Base-by-base conservation (phyloP, 805 yeast genomes). In the Nakazawaea anatomiae region DNA sequence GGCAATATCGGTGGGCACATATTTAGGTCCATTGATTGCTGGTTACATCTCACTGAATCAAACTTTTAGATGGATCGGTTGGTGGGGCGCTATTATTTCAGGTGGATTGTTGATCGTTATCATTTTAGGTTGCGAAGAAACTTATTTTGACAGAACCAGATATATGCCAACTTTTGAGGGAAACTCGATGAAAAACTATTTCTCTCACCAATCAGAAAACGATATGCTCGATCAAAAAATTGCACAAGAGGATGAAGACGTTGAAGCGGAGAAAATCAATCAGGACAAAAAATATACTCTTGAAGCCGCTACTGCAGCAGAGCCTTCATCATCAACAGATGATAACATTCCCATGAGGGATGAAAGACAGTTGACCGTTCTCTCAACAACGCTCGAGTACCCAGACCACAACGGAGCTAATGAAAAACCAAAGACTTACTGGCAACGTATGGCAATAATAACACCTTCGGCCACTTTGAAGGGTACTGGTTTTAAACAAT, bases 61-160 rank as follows among this genome's bases (percentile, higher is more conserved):
- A 30, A 75, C 80, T n/a, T 88, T 87, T 69, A 72, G 86, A 59
- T 88, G 95, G 95, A 88, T 86, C 6, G 89, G 90, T 35, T 82
- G 82, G 76, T 61, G 74, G 56, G 82, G 80, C 12, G 80, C 79
- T 6, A 85, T 87, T 61, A 74, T 83, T 51, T 81, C 85, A 9
- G 90, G 82, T 41, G 82, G 68, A 2, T 67, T 82, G 31, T 64
- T 85, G 51, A 52, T 78, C 1, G 74, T 84, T 11, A 63, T 84
- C 48, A 56, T 83, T 29, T 77, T 85, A 55, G 75, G 76, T 18
- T 78, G 86, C 60, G 91, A 85, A 61, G 96, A 88, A 60, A 85
- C 95, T 0, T 71, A 71, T 43, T 83, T 83, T 57, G 85, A 83
- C 58, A 71, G 89, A 59, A 57, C 70, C n/a, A 67, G 60, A 35